phyloP scores from a whole-genome alignment of 495 filamentous ascomycete genomes.

The Penicillium pancosmium region DNA sequence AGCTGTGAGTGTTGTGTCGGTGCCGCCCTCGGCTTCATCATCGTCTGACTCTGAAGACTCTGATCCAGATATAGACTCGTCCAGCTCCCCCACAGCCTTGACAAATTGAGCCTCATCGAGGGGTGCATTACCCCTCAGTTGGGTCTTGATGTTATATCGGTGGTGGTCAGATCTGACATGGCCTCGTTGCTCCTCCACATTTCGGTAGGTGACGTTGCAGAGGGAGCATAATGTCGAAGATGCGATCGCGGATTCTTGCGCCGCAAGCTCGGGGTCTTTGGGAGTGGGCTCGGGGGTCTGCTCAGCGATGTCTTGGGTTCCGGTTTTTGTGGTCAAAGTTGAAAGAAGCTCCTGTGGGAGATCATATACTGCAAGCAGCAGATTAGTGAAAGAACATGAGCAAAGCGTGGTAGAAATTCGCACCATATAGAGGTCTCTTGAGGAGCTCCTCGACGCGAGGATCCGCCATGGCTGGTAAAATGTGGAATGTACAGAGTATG shows the following conservation, averaged over 20 bases:
- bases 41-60: conserved; percentile 61
- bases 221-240: conserved; percentile 80
- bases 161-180: conserved; percentile 94
- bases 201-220: conserved; percentile 69
- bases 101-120: conserved; percentile 82
- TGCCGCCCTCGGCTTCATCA: conserved; percentile 52
- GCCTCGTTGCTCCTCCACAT: conserved; percentile 77
- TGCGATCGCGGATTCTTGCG: conserved; percentile 48
- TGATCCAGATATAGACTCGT: conserved; percentile 90
- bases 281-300: conserved; percentile 21
- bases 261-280: conserved; percentile 30
- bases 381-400: conserved; percentile 3
- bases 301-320: conserved; percentile 34
- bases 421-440: conserved; percentile 65
- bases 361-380: conserved; percentile 71
- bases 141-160: conserved; percentile 91
- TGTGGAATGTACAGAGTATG: conserved; percentile 10
- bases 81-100: conserved; percentile 76
- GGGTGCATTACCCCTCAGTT: conserved; percentile 66
- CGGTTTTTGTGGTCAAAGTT: conserved; percentile 63
- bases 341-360: conserved; percentile 76
- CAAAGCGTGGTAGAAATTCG: neutral
- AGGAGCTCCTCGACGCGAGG: conserved; percentile 53
- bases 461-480: conserved; percentile 22
- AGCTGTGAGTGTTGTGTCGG: conserved; percentile 67